Conservation (phyloP, 495 filamentous ascomycete genomes). For the Collariella sp. region DNA sequence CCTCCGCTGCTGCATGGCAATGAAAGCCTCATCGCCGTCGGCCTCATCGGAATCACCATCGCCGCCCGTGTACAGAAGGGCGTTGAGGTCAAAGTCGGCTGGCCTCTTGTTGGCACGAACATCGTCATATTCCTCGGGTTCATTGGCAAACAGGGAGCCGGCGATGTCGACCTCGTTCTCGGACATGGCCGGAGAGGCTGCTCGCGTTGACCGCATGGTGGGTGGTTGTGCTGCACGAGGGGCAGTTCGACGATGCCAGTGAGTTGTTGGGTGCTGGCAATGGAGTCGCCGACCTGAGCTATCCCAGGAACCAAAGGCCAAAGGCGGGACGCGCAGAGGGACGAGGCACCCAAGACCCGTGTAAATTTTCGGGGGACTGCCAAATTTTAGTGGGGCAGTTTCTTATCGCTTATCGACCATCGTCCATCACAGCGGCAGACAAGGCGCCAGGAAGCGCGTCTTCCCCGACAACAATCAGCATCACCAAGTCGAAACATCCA, state of each 20-base stretch:
- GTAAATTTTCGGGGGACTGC: conserved; percentile 1
- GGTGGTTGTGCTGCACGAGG: conserved; percentile 1
- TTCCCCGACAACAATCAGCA: too few species aligned
- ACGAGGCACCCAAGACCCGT: too few species aligned
- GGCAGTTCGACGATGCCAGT: neutral
- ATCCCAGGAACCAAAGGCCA: too few species aligned
- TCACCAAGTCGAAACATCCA: too few species aligned
- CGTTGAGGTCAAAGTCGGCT: conserved; percentile 32
- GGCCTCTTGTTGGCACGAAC: conserved; percentile 9
- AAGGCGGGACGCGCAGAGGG: neutral
- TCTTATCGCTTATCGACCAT: conserved; percentile 18
- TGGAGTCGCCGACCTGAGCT: neutral
- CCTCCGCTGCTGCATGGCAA: conserved; percentile 73
- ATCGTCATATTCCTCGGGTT: conserved; percentile 33
- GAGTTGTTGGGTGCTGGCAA: neutral
- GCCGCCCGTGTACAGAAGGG: conserved; percentile 33
- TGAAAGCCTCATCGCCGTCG: conserved; percentile 58
- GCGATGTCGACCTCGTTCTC: conserved; percentile 92
- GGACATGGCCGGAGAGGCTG: conserved; percentile 71
- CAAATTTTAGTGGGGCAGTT: conserved; percentile 23
- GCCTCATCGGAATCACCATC: conserved; percentile 19
- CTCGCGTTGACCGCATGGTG: conserved; percentile 45
- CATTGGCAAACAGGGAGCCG: conserved; percentile 60
- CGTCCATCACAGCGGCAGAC: neutral
- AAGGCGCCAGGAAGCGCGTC: neutral